Base-by-base conservation (phyloP, 441 rosid genomes). In the Erysimum pusillum region DNA sequence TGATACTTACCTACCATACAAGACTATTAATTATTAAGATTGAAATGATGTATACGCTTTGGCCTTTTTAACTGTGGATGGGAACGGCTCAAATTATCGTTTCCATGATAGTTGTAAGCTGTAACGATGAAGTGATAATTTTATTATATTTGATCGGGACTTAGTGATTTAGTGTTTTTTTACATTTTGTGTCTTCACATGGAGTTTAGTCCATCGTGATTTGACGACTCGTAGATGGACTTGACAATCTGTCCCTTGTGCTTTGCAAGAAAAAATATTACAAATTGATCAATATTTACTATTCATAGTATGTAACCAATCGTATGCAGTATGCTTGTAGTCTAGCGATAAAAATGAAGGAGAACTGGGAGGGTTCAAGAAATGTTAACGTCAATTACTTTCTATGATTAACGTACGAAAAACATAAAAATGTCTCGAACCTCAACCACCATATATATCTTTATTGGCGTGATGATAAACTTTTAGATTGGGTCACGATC, bases 401-500 rank as follows among this genome's bases (percentile, higher is more conserved):
- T 69, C 20, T 62, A 45, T 52, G 69, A 52, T 31, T 35, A 63
- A 52, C 69, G 11, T 31, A 68, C 56, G 39, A 51, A 32, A 20
- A 25, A 36, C 1, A 22, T 20, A 5, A 25, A 15, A 69, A 53
- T 41, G 17, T 62, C 42, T 35, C n/a, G 35, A 46, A 36, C 66
- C 39, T 31, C 52, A 15, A 9, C 46, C 22, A 52, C 42, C 32
- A 17, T 18, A 20, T 44, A 17, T 18, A 20, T 51, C 44, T 69
- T 69, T 70, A 70, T 31, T 46, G 76, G 76, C 80, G 72, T 77
- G 72, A 77, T 71, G 72, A 64, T 64, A 20, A 71, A 57, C 72
- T 65, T 77, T 77, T 57, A 64, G 72, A 57, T 64, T 64, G 54
- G 76, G 80, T 77, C 80, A 71, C 67, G 15, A 45, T 77, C 76